These are phyloP conservation scores for Tilletia setariae DNA, from an alignment of 1,284 basidiomycete genomes.

Conservation along the genomic window DNA sequence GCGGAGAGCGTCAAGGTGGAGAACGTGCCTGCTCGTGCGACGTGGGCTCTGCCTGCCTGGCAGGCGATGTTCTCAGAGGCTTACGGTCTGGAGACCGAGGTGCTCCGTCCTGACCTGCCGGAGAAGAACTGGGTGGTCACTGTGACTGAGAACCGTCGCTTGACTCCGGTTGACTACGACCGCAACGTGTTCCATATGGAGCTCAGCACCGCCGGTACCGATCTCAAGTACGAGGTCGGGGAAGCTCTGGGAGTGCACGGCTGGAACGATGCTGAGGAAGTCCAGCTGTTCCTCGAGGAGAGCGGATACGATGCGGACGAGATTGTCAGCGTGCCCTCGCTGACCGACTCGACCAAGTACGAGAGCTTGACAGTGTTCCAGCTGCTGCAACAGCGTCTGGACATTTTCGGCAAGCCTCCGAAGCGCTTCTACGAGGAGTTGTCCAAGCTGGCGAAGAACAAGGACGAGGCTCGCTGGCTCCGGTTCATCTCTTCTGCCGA, in stretches of 20 bases:
- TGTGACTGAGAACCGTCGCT: conserved; percentile 86
- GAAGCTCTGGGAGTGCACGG: conserved; percentile 96
- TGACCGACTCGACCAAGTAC: conserved; percentile 54
- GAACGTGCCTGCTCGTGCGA: conserved; percentile 33
- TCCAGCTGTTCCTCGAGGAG: conserved; percentile 83
- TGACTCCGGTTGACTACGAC: conserved; percentile 92
- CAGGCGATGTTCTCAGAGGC: conserved; percentile 54
- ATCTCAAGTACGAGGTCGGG: conserved; percentile 89
- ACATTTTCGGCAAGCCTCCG: conserved; percentile 90
- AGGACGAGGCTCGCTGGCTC: conserved; percentile 75
- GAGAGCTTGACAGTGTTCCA: conserved; percentile 91
- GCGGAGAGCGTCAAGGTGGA: conserved; percentile 36
- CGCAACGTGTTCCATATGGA: conserved; percentile 99
- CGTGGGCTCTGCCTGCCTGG: conserved; percentile 52
- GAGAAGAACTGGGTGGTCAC: conserved; percentile 92
- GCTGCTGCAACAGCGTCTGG: conserved; percentile 90
- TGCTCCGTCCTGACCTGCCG: conserved; percentile 71
- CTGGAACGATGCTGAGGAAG: conserved; percentile 90
- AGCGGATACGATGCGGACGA: conserved; percentile 81
- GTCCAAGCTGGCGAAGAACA: conserved; percentile 69
- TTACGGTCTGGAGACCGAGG: conserved; percentile 36
- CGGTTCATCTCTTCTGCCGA: conserved; percentile 92
- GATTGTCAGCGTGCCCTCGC: conserved; percentile 73
- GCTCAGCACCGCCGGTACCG: conserved; percentile 86
- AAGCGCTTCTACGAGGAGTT: conserved; percentile 93